Evolutionary conservation across 176 grass and related monocot species (phyloP).

Genomic region (Guadua angustifolia): DNA sequence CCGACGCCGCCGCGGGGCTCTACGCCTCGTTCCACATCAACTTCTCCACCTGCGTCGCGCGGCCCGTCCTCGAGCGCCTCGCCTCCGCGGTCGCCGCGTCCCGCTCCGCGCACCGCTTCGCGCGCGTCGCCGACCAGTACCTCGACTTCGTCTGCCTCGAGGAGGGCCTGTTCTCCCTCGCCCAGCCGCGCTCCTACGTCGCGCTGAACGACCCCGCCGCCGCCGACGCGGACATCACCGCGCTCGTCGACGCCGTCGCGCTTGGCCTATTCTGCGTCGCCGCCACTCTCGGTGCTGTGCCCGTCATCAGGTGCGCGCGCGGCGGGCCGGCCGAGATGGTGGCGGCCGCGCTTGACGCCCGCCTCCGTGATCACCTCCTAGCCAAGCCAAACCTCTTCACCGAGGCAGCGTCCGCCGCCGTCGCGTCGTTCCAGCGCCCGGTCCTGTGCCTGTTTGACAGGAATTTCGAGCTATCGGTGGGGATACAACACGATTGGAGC

Average conservation of each 20-base stretch:
- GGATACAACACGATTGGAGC: slow-evolving; percentile 91
- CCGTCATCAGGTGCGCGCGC: slow-evolving; percentile 77
- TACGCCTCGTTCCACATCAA: slow-evolving; percentile 90
- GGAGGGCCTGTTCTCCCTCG: slow-evolving; percentile 85
- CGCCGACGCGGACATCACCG: slow-evolving; percentile 70
- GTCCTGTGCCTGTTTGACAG: slow-evolving; percentile 82
- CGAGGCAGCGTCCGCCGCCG: slow-evolving; percentile 51
- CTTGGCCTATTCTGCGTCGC: slow-evolving; percentile 77
- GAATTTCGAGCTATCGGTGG: slow-evolving; percentile 80
- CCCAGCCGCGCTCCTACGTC: slow-evolving; percentile 75
- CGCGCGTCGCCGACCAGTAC: slow-evolving; percentile 85
- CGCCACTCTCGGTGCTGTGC: slow-evolving; percentile 75
- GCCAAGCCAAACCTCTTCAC: slow-evolving; percentile 86
- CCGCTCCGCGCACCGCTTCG: slow-evolving; percentile 54
- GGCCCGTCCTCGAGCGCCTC: slow-evolving; percentile 76
- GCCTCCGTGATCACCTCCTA: slow-evolving; percentile 79
- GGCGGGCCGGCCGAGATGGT: slow-evolving; percentile 92
- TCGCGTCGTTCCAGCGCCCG: slow-evolving; percentile 75
- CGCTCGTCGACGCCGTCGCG: slow-evolving; percentile 65
- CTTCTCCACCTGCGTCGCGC: slow-evolving; percentile 84
- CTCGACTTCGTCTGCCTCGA: slow-evolving; percentile 91
- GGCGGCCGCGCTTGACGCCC: slow-evolving; percentile 60
- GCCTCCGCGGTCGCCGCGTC: slow-evolving; percentile 58
- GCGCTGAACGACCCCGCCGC: slow-evolving; percentile 84
- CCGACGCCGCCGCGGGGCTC: slow-evolving; percentile 74